Base-by-base conservation (phyloP, 768 basidiomycete species). In the Lepiota venenata region DNA sequence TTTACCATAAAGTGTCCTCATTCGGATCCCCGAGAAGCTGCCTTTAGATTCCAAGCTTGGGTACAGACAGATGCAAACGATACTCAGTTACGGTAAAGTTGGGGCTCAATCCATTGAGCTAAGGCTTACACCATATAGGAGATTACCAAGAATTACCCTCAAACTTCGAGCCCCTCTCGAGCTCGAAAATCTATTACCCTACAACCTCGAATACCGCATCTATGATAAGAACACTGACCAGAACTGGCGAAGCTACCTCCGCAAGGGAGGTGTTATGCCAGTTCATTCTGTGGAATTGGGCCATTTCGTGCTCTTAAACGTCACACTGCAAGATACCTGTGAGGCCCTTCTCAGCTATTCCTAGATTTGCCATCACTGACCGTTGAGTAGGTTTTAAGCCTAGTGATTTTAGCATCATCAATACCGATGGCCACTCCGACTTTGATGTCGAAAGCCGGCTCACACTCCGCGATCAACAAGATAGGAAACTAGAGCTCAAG, bases 391-490 rank as follows among this genome's bases (percentile, higher is more conserved):
- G 84, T 12, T 92, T 94, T 74, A 89, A 88, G 63, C 88, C 93
- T 14, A 96, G 94, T 66, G 95, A 98, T 55, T 99, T 97, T 61
- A 88, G 93, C 2, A 98, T 99, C 69, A 95, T 99, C 71, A 98
- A 93, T 64, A 92, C 91, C 14, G 93, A 97, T 65, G 86, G 85
- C 25, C 83, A 91, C 51, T 89, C 93, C 2, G 94, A 94, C 69
- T 93, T 93, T 59, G 89, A 88, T 56, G 77, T 84, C 51, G 97
- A 95, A 68, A 81, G 76, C 48, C 79, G 74, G 35, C 69, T 98
- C 45, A 79, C 78, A 5, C 69, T 98, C 43, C 79, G 83, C 3
- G 97, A 98, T 68, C 71, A 79, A 49, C 73, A 75, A 37, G 87
- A 85, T 50, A 79, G 88, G 45, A 93, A 90, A 65, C 71, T 98